Conservation (phyloP, 495 filamentous ascomycete genomes). For the Penicillium subrubescens region DNA sequence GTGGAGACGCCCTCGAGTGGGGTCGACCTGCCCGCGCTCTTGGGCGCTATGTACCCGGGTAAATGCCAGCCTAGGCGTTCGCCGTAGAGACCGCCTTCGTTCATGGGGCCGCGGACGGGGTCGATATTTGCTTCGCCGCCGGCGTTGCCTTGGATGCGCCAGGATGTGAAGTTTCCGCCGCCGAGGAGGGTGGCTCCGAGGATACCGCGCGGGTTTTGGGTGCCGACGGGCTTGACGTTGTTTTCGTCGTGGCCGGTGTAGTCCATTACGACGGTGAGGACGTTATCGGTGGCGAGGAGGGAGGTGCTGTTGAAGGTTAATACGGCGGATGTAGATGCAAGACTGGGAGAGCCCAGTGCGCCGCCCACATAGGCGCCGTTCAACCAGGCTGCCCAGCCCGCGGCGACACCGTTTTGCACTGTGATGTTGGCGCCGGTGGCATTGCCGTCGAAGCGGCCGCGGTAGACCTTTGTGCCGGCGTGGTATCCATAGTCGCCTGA, state of each 20-base stretch:
- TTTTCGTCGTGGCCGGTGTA: slow-evolving; percentile 71
- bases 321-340: slow-evolving; percentile 23
- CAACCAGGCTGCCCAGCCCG: slow-evolving; percentile 57
- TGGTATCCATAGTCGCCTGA: slow-evolving; percentile 74
- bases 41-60: slow-evolving; percentile 52
- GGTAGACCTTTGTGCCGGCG: slow-evolving; percentile 63
- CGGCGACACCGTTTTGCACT: slow-evolving; percentile 63
- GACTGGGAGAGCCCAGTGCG: slow-evolving; percentile 51
- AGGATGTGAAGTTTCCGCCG: slow-evolving; percentile 54
- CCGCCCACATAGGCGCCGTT: slow-evolving; percentile 57
- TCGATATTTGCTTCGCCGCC: slow-evolving; percentile 70
- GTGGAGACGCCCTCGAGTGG: slow-evolving; percentile 53
- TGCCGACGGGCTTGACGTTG: slow-evolving; percentile 54
- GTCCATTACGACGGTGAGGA: slow-evolving; percentile 69
- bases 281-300: slow-evolving; percentile 51
- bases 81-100: slow-evolving; percentile 69
- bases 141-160: slow-evolving; percentile 77
- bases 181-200: slow-evolving; percentile 53
- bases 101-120: slow-evolving; percentile 64
- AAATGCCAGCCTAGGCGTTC: slow-evolving; percentile 71
- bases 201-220: slow-evolving; percentile 72
- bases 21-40: slow-evolving; percentile 35
- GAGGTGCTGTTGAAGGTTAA: slow-evolving; percentile 39
- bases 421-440: slow-evolving; percentile 60
- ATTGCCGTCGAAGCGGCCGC: slow-evolving; percentile 63